Evolutionary conservation across 371 early-diverging fungal genomes (phyloP).

Genomic region (Fennellomyces sp.): DNA sequence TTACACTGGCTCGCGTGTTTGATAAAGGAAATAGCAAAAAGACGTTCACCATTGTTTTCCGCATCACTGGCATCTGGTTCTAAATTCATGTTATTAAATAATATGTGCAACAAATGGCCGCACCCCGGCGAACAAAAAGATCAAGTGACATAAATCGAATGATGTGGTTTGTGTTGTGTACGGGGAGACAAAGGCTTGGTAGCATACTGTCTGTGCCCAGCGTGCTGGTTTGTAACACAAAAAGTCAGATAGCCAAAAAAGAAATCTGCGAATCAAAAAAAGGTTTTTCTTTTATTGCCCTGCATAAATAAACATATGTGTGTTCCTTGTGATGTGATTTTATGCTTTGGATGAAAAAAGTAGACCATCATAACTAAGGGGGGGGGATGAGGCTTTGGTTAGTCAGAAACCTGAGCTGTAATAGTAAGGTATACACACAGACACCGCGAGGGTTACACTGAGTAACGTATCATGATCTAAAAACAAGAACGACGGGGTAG

Average conservation of each 20-base stretch:
- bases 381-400: too few species aligned
- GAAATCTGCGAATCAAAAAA: too few species aligned
- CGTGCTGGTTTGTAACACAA: not conserved
- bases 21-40: too few species aligned
- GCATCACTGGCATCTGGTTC: too few species aligned
- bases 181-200: constrained; percentile 5
- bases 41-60: too few species aligned
- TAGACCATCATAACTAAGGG: too few species aligned
- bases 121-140: not conserved
- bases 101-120: not conserved
- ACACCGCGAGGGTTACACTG: constrained; percentile 13
- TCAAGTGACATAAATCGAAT: constrained; percentile 4
- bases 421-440: constrained; percentile 9
- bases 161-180: not conserved
- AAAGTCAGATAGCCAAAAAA: not conserved
- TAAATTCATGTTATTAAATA: too few species aligned
- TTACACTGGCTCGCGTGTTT: too few species aligned
- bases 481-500: not conserved
- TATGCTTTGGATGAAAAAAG: too few species aligned
- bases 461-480: constrained; percentile 7
- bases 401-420: not conserved
- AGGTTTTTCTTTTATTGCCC: too few species aligned
- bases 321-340: too few species aligned
- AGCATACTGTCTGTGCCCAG: constrained; percentile 2
- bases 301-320: too few species aligned